These are phyloP conservation scores for Stagonosporopsis rhizophila DNA, from an alignment of 2,329 filamentous ascomycete genomes.

Conservation along the genomic window DNA sequence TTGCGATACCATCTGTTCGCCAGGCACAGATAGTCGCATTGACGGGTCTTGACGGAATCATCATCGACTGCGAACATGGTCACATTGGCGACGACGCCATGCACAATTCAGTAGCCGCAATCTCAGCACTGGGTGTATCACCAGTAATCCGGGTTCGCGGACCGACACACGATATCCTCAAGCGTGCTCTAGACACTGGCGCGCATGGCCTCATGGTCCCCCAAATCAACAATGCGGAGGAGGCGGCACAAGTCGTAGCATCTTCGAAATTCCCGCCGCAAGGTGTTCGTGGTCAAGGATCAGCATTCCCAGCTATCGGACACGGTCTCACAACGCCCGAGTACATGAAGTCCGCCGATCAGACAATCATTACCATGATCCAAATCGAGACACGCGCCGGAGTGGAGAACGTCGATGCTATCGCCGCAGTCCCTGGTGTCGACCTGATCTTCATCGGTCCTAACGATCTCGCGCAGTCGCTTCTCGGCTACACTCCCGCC, in stretches of 20 bases:
- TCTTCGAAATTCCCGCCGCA: conserved; percentile 65
- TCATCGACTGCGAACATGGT: conserved; percentile 67
- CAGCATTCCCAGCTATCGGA: conserved; percentile 60
- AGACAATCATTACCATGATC: conserved; percentile 67
- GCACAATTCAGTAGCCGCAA: conserved; percentile 65
- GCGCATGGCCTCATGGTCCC: conserved; percentile 66
- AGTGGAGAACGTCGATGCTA: conserved; percentile 66
- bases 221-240: conserved; percentile 62
- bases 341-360: conserved; percentile 65
- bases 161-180: conserved; percentile 56
- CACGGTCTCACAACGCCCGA: conserved; percentile 59
- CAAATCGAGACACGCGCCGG: conserved; percentile 73
- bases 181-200: conserved; percentile 64
- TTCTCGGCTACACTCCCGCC: conserved; percentile 67
- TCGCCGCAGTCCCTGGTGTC: conserved; percentile 66
- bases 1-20: conserved; percentile 57
- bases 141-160: conserved; percentile 64
- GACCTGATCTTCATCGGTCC: conserved; percentile 72
- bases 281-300: conserved; percentile 63
- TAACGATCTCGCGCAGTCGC: conserved; percentile 64
- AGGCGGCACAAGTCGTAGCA: conserved; percentile 51
- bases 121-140: conserved; percentile 62
- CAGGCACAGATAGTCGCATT: conserved; percentile 64
- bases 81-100: conserved; percentile 63
- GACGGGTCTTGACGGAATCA: conserved; percentile 70